phyloP scores from a whole-genome alignment of 148 eudicot species.

The Rhododendron mucronatum region DNA sequence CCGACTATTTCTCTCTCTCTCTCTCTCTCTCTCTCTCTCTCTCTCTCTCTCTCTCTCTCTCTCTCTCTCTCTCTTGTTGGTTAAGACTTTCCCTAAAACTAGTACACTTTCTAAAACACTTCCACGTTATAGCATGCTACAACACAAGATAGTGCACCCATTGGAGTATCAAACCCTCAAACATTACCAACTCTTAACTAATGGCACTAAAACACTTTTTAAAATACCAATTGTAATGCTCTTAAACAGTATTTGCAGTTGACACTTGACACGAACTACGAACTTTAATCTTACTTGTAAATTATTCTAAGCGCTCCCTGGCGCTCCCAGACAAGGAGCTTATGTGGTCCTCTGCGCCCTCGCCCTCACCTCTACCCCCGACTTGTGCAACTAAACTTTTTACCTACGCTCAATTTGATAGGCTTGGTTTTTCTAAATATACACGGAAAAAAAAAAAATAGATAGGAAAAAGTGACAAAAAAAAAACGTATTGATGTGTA shows the following conservation, averaged over 20 bases:
- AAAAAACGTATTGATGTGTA: not conserved
- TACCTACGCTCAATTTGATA: not conserved
- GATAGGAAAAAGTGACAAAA: not conserved
- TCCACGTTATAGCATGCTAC: not conserved
- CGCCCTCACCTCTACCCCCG: not conserved
- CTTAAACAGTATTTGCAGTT: not conserved
- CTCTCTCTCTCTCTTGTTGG: too few relatives aligned
- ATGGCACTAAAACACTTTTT: not conserved
- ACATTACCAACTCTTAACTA: not conserved
- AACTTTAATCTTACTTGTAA: not conserved
- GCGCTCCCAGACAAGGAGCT: not conserved
- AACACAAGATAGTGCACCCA: not conserved
- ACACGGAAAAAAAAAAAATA: not conserved
- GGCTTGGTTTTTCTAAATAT: not conserved
- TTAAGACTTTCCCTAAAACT: too few relatives aligned
- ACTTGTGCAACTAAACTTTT: not conserved
- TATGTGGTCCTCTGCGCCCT: not conserved
- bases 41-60: too few relatives aligned
- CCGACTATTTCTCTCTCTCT: too few relatives aligned
- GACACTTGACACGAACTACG: not conserved
- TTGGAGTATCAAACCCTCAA: not conserved
- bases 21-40: too few relatives aligned
- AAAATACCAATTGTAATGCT: not conserved
- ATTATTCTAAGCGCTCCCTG: not conserved
- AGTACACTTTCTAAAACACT: too few relatives aligned